These are phyloP conservation scores for Zizania latifolia DNA, from an alignment of 176 grass and related monocot species.

Conservation along the genomic window DNA sequence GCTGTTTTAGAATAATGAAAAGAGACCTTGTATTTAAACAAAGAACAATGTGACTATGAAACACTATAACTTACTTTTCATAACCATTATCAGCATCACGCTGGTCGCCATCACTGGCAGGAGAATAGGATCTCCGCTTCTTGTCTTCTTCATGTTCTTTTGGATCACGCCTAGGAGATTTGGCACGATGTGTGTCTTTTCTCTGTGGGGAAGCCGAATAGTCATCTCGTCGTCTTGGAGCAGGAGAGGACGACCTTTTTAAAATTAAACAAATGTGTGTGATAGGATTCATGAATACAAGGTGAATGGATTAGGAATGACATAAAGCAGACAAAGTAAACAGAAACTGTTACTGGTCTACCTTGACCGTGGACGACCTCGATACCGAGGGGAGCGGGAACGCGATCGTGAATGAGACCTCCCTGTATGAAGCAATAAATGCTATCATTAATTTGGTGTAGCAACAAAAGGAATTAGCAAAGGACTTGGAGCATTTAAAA, in stretches of 20 bases:
- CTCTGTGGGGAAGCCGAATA: slow-evolving; percentile 57
- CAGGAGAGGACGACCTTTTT: slow-evolving; percentile 81
- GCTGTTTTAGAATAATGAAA: background rate
- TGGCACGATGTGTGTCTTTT: slow-evolving; percentile 35
- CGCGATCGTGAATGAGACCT: slow-evolving; percentile 69
- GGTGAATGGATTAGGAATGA: background rate
- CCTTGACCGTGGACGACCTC: slow-evolving; percentile 67
- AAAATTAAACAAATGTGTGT: background rate
- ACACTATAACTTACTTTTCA: slow-evolving; percentile 48
- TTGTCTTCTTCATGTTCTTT: slow-evolving; percentile 44
- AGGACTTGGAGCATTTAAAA: background rate
- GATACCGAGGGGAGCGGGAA: slow-evolving; percentile 48
- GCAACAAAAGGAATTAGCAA: background rate
- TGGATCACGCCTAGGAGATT: slow-evolving; percentile 40
- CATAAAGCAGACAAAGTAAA: background rate
- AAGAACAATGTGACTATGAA: background rate
- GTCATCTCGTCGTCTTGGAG: slow-evolving; percentile 48
- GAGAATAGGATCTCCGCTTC: slow-evolving; percentile 49
- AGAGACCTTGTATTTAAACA: background rate
- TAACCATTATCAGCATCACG: slow-evolving; percentile 40
- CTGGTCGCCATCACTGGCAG: slow-evolving; percentile 32
- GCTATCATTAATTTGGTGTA: background rate
- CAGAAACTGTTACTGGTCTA: slow-evolving; percentile 19
- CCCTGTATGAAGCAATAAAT: slow-evolving; percentile 33
- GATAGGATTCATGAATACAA: background rate